Percentiles rank a stretch among this genome's conserved stretches.
These are phyloP conservation scores for Deinandra increscens DNA, from an alignment of 129 eudicot species.

Conservation along the genomic window DNA sequence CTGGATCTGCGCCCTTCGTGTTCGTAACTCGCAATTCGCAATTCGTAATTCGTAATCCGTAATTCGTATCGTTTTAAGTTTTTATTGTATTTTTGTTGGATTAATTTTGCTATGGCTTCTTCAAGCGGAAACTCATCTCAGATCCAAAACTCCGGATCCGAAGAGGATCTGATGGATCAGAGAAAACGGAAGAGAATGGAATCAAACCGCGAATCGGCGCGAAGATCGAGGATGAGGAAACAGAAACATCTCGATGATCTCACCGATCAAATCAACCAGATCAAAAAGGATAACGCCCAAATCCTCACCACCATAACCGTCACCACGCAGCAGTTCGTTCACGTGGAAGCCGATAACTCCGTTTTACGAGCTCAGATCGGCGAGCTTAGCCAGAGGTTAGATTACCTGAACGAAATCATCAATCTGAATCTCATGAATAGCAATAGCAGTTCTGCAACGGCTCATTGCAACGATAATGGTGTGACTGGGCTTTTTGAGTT, in stretches of 20 bases:
- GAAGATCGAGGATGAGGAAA: constrained; percentile 75
- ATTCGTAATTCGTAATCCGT: too few species aligned
- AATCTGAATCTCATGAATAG: constrained; percentile 37
- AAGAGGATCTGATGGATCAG: constrained; percentile 52
- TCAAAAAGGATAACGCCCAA: constrained; percentile 69
- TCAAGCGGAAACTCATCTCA: constrained; percentile 64
- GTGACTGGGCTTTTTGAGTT: constrained; percentile 35
- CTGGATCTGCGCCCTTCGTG: too few species aligned
- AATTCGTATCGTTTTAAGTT: too few species aligned
- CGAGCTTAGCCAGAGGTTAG: constrained; percentile 69
- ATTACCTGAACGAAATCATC: constrained; percentile 68
- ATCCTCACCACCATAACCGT: constrained; percentile 45
- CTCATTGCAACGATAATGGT: constrained; percentile 21
- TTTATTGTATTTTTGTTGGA: neutral
- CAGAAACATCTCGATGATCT: constrained; percentile 81
- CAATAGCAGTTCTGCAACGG: neutral
- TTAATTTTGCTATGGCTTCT: constrained; percentile 48
- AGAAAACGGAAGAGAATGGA: constrained; percentile 86
- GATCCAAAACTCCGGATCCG: constrained; percentile 79
- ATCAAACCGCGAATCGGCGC: constrained; percentile 91
- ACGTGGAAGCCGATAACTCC: constrained; percentile 77
- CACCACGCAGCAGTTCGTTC: constrained; percentile 55
- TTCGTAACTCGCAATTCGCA: too few species aligned
- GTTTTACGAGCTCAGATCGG: constrained; percentile 72
- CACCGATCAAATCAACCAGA: constrained; percentile 50